phyloP scores from a whole-genome alignment of 2,329 filamentous ascomycete genomes.

The Penicillium sp. region DNA sequence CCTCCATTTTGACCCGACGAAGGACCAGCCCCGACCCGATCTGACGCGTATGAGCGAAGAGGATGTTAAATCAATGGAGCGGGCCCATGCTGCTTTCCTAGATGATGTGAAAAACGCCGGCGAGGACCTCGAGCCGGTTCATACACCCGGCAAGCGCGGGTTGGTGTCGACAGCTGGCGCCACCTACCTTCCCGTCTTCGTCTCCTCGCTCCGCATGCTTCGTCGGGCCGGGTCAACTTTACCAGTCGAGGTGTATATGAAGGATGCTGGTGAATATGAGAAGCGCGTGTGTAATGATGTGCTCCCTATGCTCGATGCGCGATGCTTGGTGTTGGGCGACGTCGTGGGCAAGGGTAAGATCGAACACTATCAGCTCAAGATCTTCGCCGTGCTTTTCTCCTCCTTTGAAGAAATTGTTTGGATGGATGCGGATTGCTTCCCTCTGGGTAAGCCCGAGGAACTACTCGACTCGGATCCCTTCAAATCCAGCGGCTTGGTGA shows the following conservation, averaged over 20 bases:
- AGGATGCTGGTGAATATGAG: constrained; percentile 46
- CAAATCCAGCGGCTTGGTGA: constrained; percentile 56
- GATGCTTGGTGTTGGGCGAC: constrained; percentile 49
- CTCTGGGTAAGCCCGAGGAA: constrained; percentile 49
- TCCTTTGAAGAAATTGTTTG: constrained; percentile 64
- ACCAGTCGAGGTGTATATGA: constrained; percentile 53
- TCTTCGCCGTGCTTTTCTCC: constrained; percentile 61
- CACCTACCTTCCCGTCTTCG: constrained; percentile 54
- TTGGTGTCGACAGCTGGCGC: constrained; percentile 57
- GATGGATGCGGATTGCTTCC: constrained; percentile 63
- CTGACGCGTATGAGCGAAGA: constrained; percentile 39
- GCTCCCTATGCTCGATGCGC: constrained; percentile 47
- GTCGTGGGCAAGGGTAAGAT: constrained; percentile 45
- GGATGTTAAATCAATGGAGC: constrained; percentile 40
- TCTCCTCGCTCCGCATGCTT: constrained; percentile 58
- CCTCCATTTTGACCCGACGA: constrained; percentile 35
- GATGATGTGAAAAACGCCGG: constrained; percentile 32
- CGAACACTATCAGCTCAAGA: constrained; percentile 59
- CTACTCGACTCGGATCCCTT: constrained; percentile 60
- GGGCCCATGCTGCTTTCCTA: constrained; percentile 48
- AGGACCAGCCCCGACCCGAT: constrained; percentile 38
- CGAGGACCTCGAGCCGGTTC: constrained; percentile 37
- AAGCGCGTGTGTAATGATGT: constrained; percentile 44
- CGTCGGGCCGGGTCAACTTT: constrained; percentile 55
- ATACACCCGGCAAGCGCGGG: constrained; percentile 48